These are phyloP conservation scores for Aspergillus neotritici DNA, from an alignment of 2,329 filamentous ascomycete genomes.

Conservation along the genomic window DNA sequence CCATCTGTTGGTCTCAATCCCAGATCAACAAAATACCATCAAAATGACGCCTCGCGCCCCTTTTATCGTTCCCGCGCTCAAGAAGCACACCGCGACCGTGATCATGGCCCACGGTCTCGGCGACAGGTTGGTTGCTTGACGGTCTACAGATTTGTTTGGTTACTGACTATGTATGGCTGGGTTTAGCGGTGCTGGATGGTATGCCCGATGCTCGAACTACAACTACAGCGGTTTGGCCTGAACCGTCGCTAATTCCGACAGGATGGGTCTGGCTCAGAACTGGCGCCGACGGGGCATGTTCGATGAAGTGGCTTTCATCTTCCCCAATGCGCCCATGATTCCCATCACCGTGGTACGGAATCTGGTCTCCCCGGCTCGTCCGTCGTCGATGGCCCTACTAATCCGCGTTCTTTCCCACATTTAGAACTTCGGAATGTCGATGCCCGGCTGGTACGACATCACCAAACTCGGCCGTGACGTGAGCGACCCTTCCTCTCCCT, in stretches of 20 bases:
- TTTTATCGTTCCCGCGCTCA: slow-evolving; percentile 71
- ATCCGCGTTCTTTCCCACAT: background rate
- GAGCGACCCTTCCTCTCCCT: slow-evolving; percentile 13
- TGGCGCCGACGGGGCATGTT: slow-evolving; percentile 76
- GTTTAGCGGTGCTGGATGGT: slow-evolving; percentile 46
- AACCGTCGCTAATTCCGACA: slow-evolving; percentile 16
- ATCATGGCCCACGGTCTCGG: slow-evolving; percentile 93
- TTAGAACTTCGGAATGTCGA: slow-evolving; percentile 67
- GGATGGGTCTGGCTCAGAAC: slow-evolving; percentile 75
- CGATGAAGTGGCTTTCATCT: slow-evolving; percentile 85
- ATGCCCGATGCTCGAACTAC: slow-evolving; percentile 11
- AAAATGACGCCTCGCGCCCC: slow-evolving; percentile 47
- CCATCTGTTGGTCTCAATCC: background rate
- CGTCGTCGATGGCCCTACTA: background rate
- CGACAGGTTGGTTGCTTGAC: slow-evolving; percentile 58
- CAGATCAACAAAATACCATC: background rate
- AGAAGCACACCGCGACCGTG: slow-evolving; percentile 84
- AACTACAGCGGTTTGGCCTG: background rate
- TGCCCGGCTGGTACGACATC: slow-evolving; percentile 64
- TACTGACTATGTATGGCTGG: slow-evolving; percentile 4
- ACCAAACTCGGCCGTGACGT: slow-evolving; percentile 41
- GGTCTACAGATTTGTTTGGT: slow-evolving; percentile 1
- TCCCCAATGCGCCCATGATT: slow-evolving; percentile 83
- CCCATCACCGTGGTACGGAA: slow-evolving; percentile 77
- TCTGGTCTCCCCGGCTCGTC: slow-evolving; percentile 10